Evolutionary conservation across 345 rosid genomes (phyloP).

Genomic region (Kernera saxatilis): DNA sequence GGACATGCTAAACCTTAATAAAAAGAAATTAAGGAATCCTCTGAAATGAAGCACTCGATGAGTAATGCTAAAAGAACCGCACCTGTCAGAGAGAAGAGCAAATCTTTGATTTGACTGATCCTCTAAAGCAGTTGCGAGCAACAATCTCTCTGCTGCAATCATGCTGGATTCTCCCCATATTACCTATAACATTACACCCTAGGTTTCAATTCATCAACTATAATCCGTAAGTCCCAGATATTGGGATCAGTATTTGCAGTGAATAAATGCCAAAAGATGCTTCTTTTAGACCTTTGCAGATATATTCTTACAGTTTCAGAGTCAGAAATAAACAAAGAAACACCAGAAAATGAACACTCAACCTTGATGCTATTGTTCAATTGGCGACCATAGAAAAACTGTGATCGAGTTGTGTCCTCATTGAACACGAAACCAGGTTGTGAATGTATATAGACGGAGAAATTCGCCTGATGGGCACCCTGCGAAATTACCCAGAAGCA

Average conservation of each 20-base stretch:
- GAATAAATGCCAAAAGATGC: background rate
- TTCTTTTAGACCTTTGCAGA: background rate
- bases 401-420: slow-evolving; percentile 59
- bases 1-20: background rate
- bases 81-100: slow-evolving; percentile 94
- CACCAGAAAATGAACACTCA: background rate
- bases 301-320: background rate
- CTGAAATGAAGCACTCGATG: background rate
- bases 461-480: slow-evolving; percentile 55
- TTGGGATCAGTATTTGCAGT: background rate
- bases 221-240: background rate
- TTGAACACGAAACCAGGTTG: slow-evolving; percentile 72
- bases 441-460: slow-evolving; percentile 73
- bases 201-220: background rate
- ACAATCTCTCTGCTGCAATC: slow-evolving; percentile 81
- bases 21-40: background rate
- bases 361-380: slow-evolving; percentile 72
- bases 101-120: slow-evolving; percentile 85
- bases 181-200: slow-evolving; percentile 44
- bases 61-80: background rate
- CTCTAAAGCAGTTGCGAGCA: slow-evolving; percentile 63
- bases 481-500: slow-evolving; percentile 23
- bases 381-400: slow-evolving; percentile 66
- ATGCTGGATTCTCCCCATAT: slow-evolving; percentile 88
- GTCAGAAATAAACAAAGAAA: background rate